A percentile compares a stretch with the other conserved stretches of the same genome.
These are phyloP conservation scores for Multifurca ochricompacta DNA, from an alignment of 768 basidiomycete genomes.

Conservation along the genomic window DNA sequence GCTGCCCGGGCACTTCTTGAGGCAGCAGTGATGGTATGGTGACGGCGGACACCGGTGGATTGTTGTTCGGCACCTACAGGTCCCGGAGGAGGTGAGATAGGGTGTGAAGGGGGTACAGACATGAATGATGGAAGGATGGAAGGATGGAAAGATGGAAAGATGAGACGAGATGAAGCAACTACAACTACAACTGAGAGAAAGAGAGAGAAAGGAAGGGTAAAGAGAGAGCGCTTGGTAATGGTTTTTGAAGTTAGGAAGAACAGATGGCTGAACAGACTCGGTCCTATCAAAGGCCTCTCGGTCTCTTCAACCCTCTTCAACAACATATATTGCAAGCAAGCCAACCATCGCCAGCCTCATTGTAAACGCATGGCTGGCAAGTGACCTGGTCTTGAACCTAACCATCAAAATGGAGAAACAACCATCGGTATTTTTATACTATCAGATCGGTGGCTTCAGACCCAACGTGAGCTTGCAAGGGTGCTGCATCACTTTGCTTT, in stretches of 20 bases:
- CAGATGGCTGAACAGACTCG: too few species aligned
- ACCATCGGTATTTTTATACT: conserved; percentile 4
- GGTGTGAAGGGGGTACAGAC: conserved; percentile 15
- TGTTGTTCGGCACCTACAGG: background rate
- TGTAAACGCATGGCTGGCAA: background rate
- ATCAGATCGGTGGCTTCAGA: conserved; percentile 20
- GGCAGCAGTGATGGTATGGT: conserved; percentile 21
- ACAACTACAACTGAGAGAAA: too few species aligned
- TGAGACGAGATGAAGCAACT: background rate
- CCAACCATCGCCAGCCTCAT: background rate
- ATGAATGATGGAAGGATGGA: conserved; percentile 7
- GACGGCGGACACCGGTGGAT: conserved; percentile 17
- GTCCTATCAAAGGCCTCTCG: too few species aligned
- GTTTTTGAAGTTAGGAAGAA: too few species aligned
- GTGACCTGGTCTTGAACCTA: background rate
- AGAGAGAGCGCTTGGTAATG: too few species aligned
- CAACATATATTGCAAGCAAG: too few species aligned
- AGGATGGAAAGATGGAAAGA: background rate
- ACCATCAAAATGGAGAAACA: conserved; percentile 8
- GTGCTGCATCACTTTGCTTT: background rate
- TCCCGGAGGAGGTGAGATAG: conserved; percentile 19
- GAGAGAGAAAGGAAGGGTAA: background rate
- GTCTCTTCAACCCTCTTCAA: too few species aligned
- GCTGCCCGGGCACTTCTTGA: conserved; percentile 17
- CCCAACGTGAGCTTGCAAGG: conserved; percentile 13